Percentiles rank a stretch among this genome's conserved stretches.
Evolutionary conservation across 1,139 yeast species (phyloP).

Genomic region (Yamadazyma taylorii): DNA sequence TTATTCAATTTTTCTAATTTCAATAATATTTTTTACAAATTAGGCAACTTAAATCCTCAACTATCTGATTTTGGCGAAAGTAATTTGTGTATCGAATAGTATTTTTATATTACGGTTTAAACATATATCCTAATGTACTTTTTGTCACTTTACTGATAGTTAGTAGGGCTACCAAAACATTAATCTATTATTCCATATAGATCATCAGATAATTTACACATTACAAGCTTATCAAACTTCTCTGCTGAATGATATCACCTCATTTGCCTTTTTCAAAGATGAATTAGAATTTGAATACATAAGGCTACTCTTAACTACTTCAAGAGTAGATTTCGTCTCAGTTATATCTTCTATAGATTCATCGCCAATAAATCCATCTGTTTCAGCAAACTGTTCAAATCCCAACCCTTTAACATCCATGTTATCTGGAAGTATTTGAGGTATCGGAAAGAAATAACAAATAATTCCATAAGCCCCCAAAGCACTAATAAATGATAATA

Average conservation of each 20-base stretch:
- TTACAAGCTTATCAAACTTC: no score
- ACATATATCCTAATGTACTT: no score
- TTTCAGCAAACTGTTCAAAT: conserved; percentile 10
- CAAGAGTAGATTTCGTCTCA: background rate
- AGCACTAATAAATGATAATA: conserved; percentile 10
- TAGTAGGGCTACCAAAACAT: no score
- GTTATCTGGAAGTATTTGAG: conserved; percentile 7
- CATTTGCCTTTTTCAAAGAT: background rate
- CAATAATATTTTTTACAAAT: background rate
- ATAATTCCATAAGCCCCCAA: conserved; percentile 9
- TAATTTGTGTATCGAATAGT: no score
- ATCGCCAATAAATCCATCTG: conserved; percentile 10
- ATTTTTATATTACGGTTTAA: no score
- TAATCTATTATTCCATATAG: no score
- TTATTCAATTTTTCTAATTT: conserved; percentile 5
- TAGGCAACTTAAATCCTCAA: background rate
- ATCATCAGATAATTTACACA: no score
- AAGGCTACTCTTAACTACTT: background rate
- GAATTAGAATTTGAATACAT: background rate
- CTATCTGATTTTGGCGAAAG: no score
- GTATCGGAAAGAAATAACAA: conserved; percentile 8
- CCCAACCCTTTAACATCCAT: conserved; percentile 7
- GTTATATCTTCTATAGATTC: conserved; percentile 9
- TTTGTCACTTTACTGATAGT: no score
- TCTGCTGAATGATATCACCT: background rate